Conservation (phyloP, 257 asterid genomes). For the Primulina tabacum region DNA sequence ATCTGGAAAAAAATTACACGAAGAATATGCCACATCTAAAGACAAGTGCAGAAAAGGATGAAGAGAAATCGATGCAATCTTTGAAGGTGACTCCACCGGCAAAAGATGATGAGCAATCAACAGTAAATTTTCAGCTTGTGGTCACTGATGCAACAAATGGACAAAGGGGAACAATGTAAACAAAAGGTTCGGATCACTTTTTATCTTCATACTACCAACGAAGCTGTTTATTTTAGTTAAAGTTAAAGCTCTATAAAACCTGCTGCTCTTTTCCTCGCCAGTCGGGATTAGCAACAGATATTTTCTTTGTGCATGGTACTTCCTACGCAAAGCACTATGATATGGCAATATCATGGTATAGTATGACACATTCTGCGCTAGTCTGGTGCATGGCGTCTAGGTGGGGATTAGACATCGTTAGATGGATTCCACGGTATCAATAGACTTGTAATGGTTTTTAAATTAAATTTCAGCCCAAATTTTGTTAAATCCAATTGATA, state of each 20-base stretch:
- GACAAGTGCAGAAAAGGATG: slow-evolving; percentile 14
- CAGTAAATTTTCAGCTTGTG: slow-evolving; percentile 23
- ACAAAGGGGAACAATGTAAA: slow-evolving; percentile 16
- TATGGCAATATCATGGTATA: too few species aligned
- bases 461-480: too few species aligned
- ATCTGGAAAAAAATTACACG: slow-evolving; percentile 23
- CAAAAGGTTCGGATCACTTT: not conserved
- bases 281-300: too few species aligned
- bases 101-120: slow-evolving; percentile 27
- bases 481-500: too few species aligned
- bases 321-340: too few species aligned
- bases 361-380: too few species aligned
- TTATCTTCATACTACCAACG: not conserved
- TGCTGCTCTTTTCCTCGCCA: not conserved
- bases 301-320: too few species aligned
- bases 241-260: not conserved
- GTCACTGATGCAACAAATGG: slow-evolving; percentile 23
- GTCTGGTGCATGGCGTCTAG: too few species aligned
- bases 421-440: too few species aligned
- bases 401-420: too few species aligned
- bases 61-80: slow-evolving; percentile 23
- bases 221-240: not conserved
- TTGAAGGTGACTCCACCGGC: slow-evolving; percentile 16
- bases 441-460: too few species aligned
- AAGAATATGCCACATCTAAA: slow-evolving; percentile 25